Evolutionary conservation across 2,329 filamentous ascomycete species (phyloP).

Genomic region (Proliferodiscus dingleyae): DNA sequence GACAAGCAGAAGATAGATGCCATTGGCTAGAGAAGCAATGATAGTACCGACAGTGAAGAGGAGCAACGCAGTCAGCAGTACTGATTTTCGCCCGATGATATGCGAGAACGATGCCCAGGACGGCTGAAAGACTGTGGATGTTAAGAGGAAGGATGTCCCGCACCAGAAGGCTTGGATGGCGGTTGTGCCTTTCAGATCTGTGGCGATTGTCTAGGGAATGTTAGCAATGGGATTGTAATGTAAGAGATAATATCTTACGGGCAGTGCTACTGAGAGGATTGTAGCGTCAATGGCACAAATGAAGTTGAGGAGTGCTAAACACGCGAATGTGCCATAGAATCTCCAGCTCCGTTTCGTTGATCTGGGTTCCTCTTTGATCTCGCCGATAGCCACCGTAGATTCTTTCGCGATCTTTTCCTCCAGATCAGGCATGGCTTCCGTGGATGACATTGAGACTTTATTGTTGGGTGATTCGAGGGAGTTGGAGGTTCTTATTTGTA

Average conservation of each 20-base stretch:
- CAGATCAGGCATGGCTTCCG: constrained; percentile 4
- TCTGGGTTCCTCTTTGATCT: too few relatives aligned
- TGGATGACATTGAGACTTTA: background rate
- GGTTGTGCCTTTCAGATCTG: constrained; percentile 43
- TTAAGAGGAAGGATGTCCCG: constrained; percentile 58
- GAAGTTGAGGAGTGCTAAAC: constrained; percentile 32
- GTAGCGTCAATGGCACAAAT: constrained; percentile 64
- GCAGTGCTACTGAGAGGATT: constrained; percentile 38
- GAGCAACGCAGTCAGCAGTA: constrained; percentile 19
- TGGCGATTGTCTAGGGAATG: constrained; percentile 43
- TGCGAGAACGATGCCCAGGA: constrained; percentile 27
- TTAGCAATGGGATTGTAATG: too few relatives aligned
- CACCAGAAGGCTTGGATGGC: constrained; percentile 64
- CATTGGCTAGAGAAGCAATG: constrained; percentile 30
- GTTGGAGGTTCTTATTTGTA: background rate
- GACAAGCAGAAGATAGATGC: constrained; percentile 24
- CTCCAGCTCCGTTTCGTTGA: constrained; percentile 16
- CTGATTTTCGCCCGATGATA: constrained; percentile 21
- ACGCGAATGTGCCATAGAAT: constrained; percentile 23
- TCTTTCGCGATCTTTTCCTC: background rate
- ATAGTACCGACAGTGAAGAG: constrained; percentile 27
- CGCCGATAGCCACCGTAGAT: background rate
- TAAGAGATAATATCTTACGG: too few relatives aligned
- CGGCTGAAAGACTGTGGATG: constrained; percentile 57
- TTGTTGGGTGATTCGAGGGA: background rate